A percentile compares a stretch with the other conserved stretches of the same genome.
phyloP scores from a whole-genome alignment of 306 rosid species.

The Gastrolobium villosum region DNA sequence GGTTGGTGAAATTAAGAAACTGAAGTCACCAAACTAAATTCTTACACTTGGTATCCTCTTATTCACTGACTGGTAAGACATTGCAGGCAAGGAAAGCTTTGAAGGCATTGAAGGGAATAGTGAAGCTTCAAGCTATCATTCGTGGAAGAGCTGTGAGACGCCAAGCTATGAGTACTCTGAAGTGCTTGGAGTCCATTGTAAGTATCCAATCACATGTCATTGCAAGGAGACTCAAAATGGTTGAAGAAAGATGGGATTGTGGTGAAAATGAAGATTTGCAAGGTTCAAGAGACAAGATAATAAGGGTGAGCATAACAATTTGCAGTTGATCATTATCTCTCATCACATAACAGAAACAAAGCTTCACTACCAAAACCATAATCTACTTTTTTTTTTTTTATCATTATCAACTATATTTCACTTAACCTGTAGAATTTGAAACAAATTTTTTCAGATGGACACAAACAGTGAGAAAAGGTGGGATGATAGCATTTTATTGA shows the following conservation, averaged over 20 bases:
- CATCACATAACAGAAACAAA: constrained; percentile 16
- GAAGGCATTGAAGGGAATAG: constrained; percentile 93
- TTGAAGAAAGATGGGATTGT: constrained; percentile 51
- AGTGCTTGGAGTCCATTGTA: constrained; percentile 88
- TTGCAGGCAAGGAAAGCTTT: constrained; percentile 91
- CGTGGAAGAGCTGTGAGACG: constrained; percentile 93
- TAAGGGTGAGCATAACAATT: constrained; percentile 58
- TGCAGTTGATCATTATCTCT: constrained; percentile 14
- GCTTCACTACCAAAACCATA: constrained; percentile 7
- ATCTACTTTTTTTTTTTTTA: not conserved
- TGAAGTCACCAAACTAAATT: constrained; percentile 17
- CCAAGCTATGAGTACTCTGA: constrained; percentile 83
- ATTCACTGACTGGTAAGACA: constrained; percentile 34
- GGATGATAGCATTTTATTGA: constrained; percentile 71
- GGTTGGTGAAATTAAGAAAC: constrained; percentile 23
- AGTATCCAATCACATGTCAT: constrained; percentile 80
- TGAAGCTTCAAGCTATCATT: constrained; percentile 94
- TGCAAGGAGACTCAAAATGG: constrained; percentile 68
- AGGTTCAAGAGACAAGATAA: constrained; percentile 64
- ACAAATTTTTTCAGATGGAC: constrained; percentile 72
- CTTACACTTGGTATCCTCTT: not conserved
- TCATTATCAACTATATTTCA: not conserved
- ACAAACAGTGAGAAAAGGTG: constrained; percentile 69
- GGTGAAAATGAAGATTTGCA: constrained; percentile 58
- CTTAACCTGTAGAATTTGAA: constrained; percentile 6